Conservation (phyloP, 2,329 filamentous ascomycete genomes). For the Whalleya microplaca region DNA sequence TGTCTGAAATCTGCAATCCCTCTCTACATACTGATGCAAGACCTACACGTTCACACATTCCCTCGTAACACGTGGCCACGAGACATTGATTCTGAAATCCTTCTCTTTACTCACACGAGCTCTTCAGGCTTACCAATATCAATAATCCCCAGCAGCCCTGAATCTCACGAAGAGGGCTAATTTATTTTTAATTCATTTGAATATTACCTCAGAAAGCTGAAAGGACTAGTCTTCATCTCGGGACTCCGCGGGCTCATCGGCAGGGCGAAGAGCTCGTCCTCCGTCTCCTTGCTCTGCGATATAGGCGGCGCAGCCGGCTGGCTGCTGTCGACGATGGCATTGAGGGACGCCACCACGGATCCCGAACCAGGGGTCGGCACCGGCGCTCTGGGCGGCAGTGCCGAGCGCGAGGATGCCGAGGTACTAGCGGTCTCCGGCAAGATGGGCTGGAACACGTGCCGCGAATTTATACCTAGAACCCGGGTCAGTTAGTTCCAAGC, state of each 20-base stretch:
- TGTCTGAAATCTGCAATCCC: too few species aligned
- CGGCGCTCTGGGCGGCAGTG: not conserved
- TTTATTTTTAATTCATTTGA: not conserved
- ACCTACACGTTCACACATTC: not conserved
- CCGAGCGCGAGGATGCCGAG: constrained; percentile 21
- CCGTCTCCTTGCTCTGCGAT: constrained; percentile 53
- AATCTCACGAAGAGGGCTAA: not conserved
- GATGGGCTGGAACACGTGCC: constrained; percentile 11
- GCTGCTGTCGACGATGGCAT: constrained; percentile 45
- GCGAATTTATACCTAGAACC: constrained; percentile 31
- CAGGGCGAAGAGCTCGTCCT: constrained; percentile 85
- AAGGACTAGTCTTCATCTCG: constrained; percentile 83
- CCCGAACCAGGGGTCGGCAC: constrained; percentile 25
- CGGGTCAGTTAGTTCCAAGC: not conserved
- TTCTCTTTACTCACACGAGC: not conserved
- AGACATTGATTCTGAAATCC: not conserved
- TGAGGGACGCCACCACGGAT: constrained; percentile 41
- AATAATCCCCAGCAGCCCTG: constrained; percentile 7
- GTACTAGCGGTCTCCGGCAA: constrained; percentile 39
- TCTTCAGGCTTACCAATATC: constrained; percentile 3
- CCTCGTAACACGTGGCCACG: not conserved
- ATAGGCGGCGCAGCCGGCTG: constrained; percentile 29
- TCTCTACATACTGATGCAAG: too few species aligned
- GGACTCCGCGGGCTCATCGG: constrained; percentile 86
- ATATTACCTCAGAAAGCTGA: constrained; percentile 58